These are phyloP conservation scores for Coemansia brasiliensis DNA, from an alignment of 192 early-diverging fungal genomes.

Conservation along the genomic window DNA sequence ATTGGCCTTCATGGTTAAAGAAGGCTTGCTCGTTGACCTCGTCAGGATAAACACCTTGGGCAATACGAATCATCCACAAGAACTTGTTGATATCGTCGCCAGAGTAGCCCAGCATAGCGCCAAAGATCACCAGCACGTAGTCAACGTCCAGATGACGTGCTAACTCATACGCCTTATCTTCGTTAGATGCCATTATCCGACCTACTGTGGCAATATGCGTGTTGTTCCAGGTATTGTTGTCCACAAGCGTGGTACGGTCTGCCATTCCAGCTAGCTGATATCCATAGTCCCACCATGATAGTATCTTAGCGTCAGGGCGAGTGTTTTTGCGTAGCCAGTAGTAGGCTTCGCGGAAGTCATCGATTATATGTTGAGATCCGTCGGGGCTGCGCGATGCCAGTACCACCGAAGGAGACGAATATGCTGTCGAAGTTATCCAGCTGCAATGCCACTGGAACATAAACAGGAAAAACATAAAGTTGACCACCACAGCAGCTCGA, in stretches of 20 bases:
- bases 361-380: conserved; percentile 94
- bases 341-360: conserved; percentile 99
- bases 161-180: conserved; percentile 91
- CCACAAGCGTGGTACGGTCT: conserved; percentile 92
- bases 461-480: conserved; percentile 71
- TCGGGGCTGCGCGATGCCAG: conserved; percentile 84
- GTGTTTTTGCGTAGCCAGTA: conserved; percentile 99
- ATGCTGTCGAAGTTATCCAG: conserved; percentile 96
- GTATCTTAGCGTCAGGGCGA: conserved; percentile 84
- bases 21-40: conserved; percentile 87
- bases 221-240: conserved; percentile 99
- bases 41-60: conserved; percentile 94
- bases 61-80: conserved; percentile 99
- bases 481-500: conserved; percentile 58
- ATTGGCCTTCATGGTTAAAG: conserved; percentile 88
- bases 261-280: conserved; percentile 99
- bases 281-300: conserved; percentile 99
- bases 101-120: conserved; percentile 94
- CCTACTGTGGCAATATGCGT: conserved; percentile 99
- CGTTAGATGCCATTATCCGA: conserved; percentile 84
- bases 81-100: conserved; percentile 99
- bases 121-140: conserved; percentile 97
- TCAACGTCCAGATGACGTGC: conserved; percentile 92
- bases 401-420: conserved; percentile 98
- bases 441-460: conserved; percentile 98